phyloP scores from a whole-genome alignment of 768 basidiomycete genomes.

The Leccinum arenicola region DNA sequence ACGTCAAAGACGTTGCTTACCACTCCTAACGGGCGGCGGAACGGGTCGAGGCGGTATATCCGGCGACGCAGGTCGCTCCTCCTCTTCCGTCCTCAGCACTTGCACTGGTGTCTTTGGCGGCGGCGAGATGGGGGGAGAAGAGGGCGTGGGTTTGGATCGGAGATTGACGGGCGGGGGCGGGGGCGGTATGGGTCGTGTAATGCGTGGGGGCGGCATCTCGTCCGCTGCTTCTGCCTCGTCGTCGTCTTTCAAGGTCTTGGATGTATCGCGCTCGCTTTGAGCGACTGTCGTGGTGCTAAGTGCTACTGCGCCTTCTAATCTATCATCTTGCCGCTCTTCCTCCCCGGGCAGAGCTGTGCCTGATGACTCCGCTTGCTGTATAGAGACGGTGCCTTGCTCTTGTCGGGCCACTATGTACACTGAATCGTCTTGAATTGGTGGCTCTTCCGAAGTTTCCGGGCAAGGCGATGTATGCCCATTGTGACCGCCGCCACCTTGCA shows the following conservation, averaged over 20 bases:
- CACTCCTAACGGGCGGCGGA: conserved; percentile 30
- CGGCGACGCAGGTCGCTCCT: conserved; percentile 27
- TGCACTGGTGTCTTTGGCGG: conserved; percentile 12
- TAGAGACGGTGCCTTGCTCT: conserved; percentile 3
- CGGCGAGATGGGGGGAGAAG: conserved; percentile 16
- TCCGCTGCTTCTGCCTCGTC: conserved; percentile 14
- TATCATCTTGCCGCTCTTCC: not conserved
- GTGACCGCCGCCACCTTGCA: conserved; percentile 8
- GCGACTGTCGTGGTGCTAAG: not conserved
- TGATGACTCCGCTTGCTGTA: conserved; percentile 1
- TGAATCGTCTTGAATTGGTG: not conserved
- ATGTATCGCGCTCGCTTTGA: conserved; percentile 4
- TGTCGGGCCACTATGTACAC: not conserved
- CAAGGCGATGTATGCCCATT: not conserved
- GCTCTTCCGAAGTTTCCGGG: conserved; percentile 7
- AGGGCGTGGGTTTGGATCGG: conserved; percentile 20
- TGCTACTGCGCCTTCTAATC: not conserved
- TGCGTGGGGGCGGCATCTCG: conserved; percentile 31
- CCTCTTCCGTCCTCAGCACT: conserved; percentile 18
- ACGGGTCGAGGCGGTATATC: conserved; percentile 30
- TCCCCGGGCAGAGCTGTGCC: not conserved
- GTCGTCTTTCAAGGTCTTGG: conserved; percentile 9
- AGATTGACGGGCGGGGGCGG: conserved; percentile 35
- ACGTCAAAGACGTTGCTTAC: conserved; percentile 6
- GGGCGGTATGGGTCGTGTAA: conserved; percentile 31